phyloP scores from a whole-genome alignment of 148 eudicot species.

The Simmondsia chinensis region DNA sequence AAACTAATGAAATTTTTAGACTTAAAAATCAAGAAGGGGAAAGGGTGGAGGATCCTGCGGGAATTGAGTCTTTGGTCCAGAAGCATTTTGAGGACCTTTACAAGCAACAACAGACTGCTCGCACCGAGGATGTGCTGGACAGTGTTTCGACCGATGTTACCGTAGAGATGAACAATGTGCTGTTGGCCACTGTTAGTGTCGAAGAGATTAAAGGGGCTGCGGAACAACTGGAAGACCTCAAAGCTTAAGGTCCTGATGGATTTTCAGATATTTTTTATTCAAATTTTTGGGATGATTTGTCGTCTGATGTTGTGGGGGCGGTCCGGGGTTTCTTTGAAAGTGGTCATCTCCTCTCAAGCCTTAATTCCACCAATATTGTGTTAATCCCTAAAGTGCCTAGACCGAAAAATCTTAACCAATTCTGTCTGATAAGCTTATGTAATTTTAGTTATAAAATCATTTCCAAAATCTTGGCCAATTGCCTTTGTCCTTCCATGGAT shows the following conservation, averaged over 20 bases:
- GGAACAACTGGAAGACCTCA: not conserved
- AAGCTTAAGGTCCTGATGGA: not conserved
- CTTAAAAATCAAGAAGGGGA: not conserved
- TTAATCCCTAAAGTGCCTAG: not conserved
- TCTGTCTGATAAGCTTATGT: not conserved
- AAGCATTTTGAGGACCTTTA: not conserved
- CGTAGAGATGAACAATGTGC: not conserved
- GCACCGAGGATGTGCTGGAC: not conserved
- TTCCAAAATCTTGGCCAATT: not conserved
- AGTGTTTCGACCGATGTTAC: too few species aligned
- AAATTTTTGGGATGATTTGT: not conserved
- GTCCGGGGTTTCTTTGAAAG: not conserved
- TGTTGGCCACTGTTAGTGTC: too few species aligned
- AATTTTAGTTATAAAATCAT: not conserved
- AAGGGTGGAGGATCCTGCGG: not conserved
- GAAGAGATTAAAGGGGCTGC: not conserved
- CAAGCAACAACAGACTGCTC: too few species aligned
- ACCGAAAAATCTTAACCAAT: not conserved
- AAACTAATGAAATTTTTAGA: not conserved
- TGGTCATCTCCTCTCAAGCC: accelerated
- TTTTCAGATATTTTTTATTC: not conserved
- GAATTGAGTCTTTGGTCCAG: not conserved
- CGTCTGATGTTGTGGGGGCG: not conserved
- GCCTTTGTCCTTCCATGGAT: not conserved
- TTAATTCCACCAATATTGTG: not conserved